Base-by-base conservation (phyloP, 208 protist species). In the Acanthamoeba sp. region DNA sequence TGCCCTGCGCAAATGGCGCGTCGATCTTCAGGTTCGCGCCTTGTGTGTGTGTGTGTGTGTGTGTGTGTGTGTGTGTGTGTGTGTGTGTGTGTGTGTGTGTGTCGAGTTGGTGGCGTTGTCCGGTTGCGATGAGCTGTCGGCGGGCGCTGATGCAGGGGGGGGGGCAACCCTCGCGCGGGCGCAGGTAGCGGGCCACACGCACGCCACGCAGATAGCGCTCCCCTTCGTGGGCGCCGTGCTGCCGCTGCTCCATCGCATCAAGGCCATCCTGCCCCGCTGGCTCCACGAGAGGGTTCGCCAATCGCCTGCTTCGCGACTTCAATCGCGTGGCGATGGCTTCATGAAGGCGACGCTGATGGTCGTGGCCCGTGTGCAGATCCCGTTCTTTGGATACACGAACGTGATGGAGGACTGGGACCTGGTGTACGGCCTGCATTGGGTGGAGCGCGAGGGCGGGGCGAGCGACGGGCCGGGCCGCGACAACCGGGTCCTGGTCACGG, bases 321-420 rank as follows among this genome's bases (percentile, higher is more conserved):
- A 48, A 48, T 48, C 40, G 36, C 40, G 2, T 38, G 32, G 10
- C n/a, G n/a, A n/a, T n/a, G n/a, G n/a, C n/a, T n/a, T n/a, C n/a
- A n/a, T n/a, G n/a, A n/a, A n/a, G n/a, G n/a, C n/a, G n/a, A n/a
- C n/a, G n/a, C n/a, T n/a, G 24, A 14, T 80, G 69, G 42, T 62
- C 20, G 45, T 59, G 24, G n/a, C 29, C 5, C 42, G 45, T 32
- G 10, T 10, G 16, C 52, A 89, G 82, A 89, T 89, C 45, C 82
- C 82, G 3, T n/a, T 12, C 32, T 12, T 84, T 9, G 73, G 27
- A 3, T 52, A 55, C 34, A 84, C 48, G 32, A 36, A 64, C 9
- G 82, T 89, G 82, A 89, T 89, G 82, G 32, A 89, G 48, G 29
- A 89, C 14, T 89, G 82, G 82, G 48, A 62, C 45, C 55, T 89